A percentile compares a stretch with the other conserved stretches of the same genome.
Evolutionary conservation across 2,329 filamentous ascomycete species (phyloP).

Genomic region (Cytospora piceae): DNA sequence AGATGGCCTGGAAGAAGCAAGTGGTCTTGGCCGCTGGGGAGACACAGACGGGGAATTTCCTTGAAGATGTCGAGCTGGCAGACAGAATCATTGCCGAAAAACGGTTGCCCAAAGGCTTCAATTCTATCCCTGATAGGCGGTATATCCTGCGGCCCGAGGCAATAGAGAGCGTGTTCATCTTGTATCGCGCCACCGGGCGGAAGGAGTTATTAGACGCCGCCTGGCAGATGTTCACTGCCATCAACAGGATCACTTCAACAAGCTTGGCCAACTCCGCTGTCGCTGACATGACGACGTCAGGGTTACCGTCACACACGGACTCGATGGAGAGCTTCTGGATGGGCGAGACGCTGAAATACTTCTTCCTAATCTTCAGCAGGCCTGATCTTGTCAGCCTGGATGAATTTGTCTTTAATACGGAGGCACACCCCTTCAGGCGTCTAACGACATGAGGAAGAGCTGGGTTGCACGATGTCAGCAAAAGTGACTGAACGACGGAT

Average conservation of each 20-base stretch:
- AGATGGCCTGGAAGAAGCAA: slow-evolving; percentile 36
- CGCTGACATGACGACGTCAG: slow-evolving; percentile 16
- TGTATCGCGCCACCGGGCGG: slow-evolving; percentile 26
- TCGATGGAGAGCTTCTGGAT: slow-evolving; percentile 31
- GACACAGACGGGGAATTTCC: slow-evolving; percentile 11
- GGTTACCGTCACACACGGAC: slow-evolving; percentile 11
- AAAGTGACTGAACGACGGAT: neutral
- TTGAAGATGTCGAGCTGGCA: slow-evolving; percentile 15
- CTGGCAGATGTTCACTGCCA: slow-evolving; percentile 29
- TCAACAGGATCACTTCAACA: slow-evolving; percentile 17
- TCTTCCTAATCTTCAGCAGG: slow-evolving; percentile 27
- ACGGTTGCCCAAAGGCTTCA: slow-evolving; percentile 25
- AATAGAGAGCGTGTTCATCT: slow-evolving; percentile 29
- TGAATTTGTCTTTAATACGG: slow-evolving; percentile 29
- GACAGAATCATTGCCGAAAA: slow-evolving; percentile 17
- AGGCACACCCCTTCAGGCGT: slow-evolving; percentile 28
- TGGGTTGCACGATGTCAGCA: neutral
- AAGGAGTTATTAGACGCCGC: slow-evolving; percentile 23
- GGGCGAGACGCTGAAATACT: slow-evolving; percentile 30
- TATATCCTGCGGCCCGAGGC: slow-evolving; percentile 30
- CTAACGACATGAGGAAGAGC: neutral
- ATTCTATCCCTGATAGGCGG: slow-evolving; percentile 10
- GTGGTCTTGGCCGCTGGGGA: slow-evolving; percentile 22
- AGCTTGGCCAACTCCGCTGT: slow-evolving; percentile 25
- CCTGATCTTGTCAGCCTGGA: slow-evolving; percentile 21